Evolutionary conservation across 495 filamentous ascomycete genomes (phyloP), one percentile per base, ranked within the genome.

Genomic region (Aspergillus biplanus): DNA sequence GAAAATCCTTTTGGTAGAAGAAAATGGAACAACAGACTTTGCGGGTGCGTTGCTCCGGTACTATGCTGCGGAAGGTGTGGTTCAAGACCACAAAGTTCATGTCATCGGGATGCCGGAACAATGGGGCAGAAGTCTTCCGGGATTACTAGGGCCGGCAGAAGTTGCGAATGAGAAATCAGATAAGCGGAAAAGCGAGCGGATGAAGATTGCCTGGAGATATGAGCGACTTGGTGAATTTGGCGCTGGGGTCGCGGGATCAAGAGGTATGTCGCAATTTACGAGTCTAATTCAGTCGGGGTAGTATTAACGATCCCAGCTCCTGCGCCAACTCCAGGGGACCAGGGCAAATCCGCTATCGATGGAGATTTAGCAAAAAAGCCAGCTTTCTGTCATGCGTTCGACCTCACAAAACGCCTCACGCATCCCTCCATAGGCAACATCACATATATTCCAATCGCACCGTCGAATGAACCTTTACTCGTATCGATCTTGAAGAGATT

Each of bases 161-260:
- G 78, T 71, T 12, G 76, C 75, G 13, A 81, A 78, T 63, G 66
- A 82, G 66, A 77, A 77, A 54, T 66, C 72, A 8, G 70, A 71
- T 67, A 82, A 62, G 57, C 71, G 75, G 50, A 74, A 72, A 64
- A 59, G 84, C 34, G 92, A 96, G 59, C 89, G 86, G 73, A 99
- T 99, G 95, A 97, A 97, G 79, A 99, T 99, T 74, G 95, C 95
- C 9, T 99, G 95, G 95, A 80, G 95, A 74, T 99, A 99, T 77
- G 93, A 97, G 73, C 85, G 88, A 18, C 73, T 97, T 64, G 90
- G 92, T 27, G 87, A 90, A 58, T 83, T 86, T 77, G 78, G 86
- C 32, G 71, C 77, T 33, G 77, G 80, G 21, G 67, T 79, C 58
- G 80, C 82, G 46, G 80, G 80, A 50, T 79, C 82, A 65, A 83